Evolutionary conservation across 192 early-diverging fungal species (phyloP).

Genomic region (Piromyces finnis): DNA sequence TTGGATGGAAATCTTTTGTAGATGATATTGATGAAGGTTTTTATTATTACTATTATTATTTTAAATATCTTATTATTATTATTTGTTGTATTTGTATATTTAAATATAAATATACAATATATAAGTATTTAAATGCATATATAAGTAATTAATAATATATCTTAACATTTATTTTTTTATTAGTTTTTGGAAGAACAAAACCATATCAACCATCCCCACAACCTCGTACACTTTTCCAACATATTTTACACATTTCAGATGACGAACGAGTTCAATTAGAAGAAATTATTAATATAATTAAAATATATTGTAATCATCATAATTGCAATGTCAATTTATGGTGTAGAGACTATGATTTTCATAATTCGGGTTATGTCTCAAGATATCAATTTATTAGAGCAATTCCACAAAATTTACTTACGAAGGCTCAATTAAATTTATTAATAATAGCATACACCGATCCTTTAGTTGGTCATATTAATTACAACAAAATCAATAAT

Average conservation of each 20-base stretch:
- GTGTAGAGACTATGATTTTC: background rate
- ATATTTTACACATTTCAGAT: background rate
- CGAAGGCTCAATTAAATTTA: background rate
- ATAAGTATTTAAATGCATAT: too few relatives aligned
- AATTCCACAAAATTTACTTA: background rate
- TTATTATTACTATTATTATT: too few relatives aligned
- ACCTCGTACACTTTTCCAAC: background rate
- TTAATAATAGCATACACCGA: background rate
- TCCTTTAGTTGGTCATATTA: background rate
- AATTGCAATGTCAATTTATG: background rate
- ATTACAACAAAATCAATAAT: background rate
- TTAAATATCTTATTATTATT: too few relatives aligned
- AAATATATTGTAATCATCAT: background rate
- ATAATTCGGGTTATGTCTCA: background rate
- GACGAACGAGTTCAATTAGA: background rate
- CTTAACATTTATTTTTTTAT: too few relatives aligned
- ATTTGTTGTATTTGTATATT: too few relatives aligned
- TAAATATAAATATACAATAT: too few relatives aligned
- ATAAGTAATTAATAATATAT: too few relatives aligned
- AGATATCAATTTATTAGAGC: background rate
- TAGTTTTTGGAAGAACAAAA: background rate
- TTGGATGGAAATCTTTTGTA: background rate
- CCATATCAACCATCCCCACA: background rate
- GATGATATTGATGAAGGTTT: background rate
- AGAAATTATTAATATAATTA: background rate